A percentile compares a stretch with the other conserved stretches of the same genome.
These are phyloP conservation scores for Zasmidium angulare DNA, from an alignment of 2,329 filamentous ascomycete genomes.

Conservation along the genomic window DNA sequence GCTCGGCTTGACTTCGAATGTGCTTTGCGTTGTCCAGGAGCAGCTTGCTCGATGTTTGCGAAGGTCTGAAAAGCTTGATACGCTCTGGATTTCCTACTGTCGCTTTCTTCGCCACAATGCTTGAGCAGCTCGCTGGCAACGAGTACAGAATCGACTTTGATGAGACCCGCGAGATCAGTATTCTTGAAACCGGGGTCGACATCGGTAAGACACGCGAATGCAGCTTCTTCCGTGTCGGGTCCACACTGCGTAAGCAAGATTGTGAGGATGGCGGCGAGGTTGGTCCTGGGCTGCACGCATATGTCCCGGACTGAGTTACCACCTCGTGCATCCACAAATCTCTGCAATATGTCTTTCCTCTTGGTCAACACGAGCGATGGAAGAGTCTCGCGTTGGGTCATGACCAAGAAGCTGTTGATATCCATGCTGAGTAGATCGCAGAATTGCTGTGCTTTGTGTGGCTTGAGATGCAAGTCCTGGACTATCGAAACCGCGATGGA, in stretches of 20 bases:
- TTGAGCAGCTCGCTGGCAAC: slow-evolving; percentile 82
- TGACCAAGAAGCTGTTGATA: slow-evolving; percentile 69
- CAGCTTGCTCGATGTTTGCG: slow-evolving; percentile 50
- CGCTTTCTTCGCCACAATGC: slow-evolving; percentile 67
- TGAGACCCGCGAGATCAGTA: slow-evolving; percentile 63
- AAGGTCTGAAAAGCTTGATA: slow-evolving; percentile 53
- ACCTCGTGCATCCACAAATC: slow-evolving; percentile 70
- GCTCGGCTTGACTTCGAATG: slow-evolving; percentile 54
- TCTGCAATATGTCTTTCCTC: slow-evolving; percentile 73
- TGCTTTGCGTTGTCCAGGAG: slow-evolving; percentile 45
- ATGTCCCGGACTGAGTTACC: slow-evolving; percentile 59
- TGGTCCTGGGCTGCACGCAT: slow-evolving; percentile 56
- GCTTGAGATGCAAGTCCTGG: slow-evolving; percentile 75
- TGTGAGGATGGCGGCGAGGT: slow-evolving; percentile 60
- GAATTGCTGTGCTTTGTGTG: slow-evolving; percentile 78
- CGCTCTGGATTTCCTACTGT: slow-evolving; percentile 39
- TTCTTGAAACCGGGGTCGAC: slow-evolving; percentile 70
- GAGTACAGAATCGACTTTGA: slow-evolving; percentile 72
- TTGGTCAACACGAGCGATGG: slow-evolving; percentile 82
- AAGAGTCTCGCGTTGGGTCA: slow-evolving; percentile 77
- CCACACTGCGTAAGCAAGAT: slow-evolving; percentile 57
- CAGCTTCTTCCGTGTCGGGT: slow-evolving; percentile 63
- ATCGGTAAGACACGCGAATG: slow-evolving; percentile 66
- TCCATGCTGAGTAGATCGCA: slow-evolving; percentile 78
- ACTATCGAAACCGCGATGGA: slow-evolving; percentile 79